Evolutionary conservation across 768 basidiomycete species (phyloP), one percentile per base, ranked within the genome.

Genomic region (Lactarius sp.): DNA sequence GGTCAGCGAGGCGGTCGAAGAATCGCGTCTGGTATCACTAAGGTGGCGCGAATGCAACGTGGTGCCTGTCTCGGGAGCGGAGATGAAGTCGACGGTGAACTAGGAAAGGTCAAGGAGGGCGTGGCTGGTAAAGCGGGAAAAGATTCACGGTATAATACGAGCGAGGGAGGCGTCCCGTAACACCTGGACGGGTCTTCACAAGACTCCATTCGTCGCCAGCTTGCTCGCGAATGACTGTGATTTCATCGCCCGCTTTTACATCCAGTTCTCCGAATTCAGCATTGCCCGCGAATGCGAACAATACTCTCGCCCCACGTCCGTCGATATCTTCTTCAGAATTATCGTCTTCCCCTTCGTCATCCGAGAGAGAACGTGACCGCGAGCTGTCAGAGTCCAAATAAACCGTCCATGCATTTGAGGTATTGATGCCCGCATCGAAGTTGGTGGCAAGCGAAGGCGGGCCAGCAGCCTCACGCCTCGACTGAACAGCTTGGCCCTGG

Each of bases 131-230:
- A 42, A 55, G 49, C 41, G 56, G 36, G 67, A 56, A 52, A 68
- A n/a, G 33, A 67, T 81, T 59, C 71, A 88, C 89, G 62, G 85
- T 86, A 73, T 90, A 92, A 73, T 92, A 90, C 12, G 82, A 76
- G 47, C 79, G 78, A 20, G 90, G 90, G 52, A 92, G 66, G 62
- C 92, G 73, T 1, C 90, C 90, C 60, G 88, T 74, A 70, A 86
- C 84, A 36, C 83, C 83, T 39, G 50, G 62, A 31, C 59, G 66
- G 9, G 68, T 80, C 74, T 78, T 83, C 14, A 87, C 86, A 41
- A 92, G 77, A 74, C 90, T 91, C 90, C 90, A 92, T 6, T 90
- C 90, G 66, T 91, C 88, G 7, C 84, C 85, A 1, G 85, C 77
- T 58, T 89, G 80, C 64, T 89, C 87, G 66, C 83, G 86, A 55